Evolutionary conservation across 768 basidiomycete species (phyloP).

Genomic region (Butyriboletus loyo): DNA sequence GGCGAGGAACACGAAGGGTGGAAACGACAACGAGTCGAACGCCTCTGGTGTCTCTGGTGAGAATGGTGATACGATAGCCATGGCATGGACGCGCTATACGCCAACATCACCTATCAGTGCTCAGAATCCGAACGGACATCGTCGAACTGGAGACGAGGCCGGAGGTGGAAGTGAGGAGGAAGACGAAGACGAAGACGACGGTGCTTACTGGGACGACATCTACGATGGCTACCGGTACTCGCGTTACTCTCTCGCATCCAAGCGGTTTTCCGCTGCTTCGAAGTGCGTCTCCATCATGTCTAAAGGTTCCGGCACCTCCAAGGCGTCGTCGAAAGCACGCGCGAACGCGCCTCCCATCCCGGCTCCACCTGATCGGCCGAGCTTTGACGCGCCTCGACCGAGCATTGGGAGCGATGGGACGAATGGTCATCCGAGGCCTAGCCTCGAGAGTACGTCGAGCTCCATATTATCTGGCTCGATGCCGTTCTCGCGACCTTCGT

Average conservation of each 20-base stretch:
- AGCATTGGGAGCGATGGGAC: slow-evolving; percentile 24
- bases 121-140: not conserved
- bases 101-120: slow-evolving; percentile 20
- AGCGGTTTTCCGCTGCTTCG: slow-evolving; percentile 10
- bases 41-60: not conserved
- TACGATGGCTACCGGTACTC: slow-evolving; percentile 82
- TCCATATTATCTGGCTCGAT: slow-evolving; percentile 14
- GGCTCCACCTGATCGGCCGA: slow-evolving; percentile 20
- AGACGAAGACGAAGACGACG: slow-evolving; percentile 30
- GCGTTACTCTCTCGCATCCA: slow-evolving; percentile 49
- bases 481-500: slow-evolving; percentile 17
- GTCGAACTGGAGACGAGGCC: slow-evolving; percentile 5
- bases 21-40: not conserved
- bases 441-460: slow-evolving; percentile 25
- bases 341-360: slow-evolving; percentile 28
- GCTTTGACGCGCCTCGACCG: slow-evolving; percentile 13
- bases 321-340: slow-evolving; percentile 24
- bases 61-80: slow-evolving; percentile 8
- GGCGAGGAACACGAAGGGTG: not conserved
- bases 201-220: slow-evolving; percentile 68
- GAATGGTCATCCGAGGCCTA: slow-evolving; percentile 18
- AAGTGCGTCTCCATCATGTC: slow-evolving; percentile 16
- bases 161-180: slow-evolving; percentile 15
- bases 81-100: slow-evolving; percentile 31
- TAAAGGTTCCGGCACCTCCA: slow-evolving; percentile 23